Percentiles rank a stretch among this genome's conserved stretches.
These are phyloP conservation scores for Pleurotus tuber-regium DNA, from an alignment of 768 basidiomycete genomes.

Conservation along the genomic window DNA sequence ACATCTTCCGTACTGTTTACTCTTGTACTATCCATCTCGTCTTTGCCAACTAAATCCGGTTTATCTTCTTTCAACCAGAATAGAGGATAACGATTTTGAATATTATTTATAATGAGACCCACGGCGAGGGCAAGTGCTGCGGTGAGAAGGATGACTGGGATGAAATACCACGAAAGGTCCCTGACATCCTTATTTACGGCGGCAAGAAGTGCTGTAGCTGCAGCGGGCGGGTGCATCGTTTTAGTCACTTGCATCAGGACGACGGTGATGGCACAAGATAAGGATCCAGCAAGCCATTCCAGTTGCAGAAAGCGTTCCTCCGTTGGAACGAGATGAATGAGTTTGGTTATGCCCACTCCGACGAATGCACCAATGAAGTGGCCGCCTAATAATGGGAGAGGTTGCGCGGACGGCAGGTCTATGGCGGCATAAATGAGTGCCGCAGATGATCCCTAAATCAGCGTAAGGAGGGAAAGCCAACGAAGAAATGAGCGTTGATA, in stretches of 20 bases:
- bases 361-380: conserved; percentile 49
- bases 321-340: conserved; percentile 44
- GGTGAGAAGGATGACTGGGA: conserved; percentile 49
- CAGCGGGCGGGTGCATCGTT: conserved; percentile 56
- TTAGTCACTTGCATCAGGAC: conserved; percentile 51
- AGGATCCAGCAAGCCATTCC: conserved; percentile 46
- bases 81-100: conserved; percentile 46
- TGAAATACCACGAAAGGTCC: conserved; percentile 47
- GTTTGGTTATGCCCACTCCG: conserved; percentile 50
- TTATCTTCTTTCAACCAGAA: no score
- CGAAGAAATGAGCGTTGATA: neutral
- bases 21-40: no score
- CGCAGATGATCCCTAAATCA: conserved; percentile 48
- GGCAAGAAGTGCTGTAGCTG: conserved; percentile 52
- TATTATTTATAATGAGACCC: conserved; percentile 48
- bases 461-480: neutral
- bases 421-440: conserved; percentile 53
- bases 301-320: conserved; percentile 39
- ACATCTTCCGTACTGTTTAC: no score
- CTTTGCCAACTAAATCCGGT: no score
- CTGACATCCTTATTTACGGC: conserved; percentile 39
- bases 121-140: conserved; percentile 41
- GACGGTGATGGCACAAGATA: conserved; percentile 39
- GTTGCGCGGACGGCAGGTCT: conserved; percentile 52
- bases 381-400: conserved; percentile 47